These are phyloP conservation scores for Aspergillus melleus DNA, from an alignment of 2,329 filamentous ascomycete species.

Conservation along the genomic window DNA sequence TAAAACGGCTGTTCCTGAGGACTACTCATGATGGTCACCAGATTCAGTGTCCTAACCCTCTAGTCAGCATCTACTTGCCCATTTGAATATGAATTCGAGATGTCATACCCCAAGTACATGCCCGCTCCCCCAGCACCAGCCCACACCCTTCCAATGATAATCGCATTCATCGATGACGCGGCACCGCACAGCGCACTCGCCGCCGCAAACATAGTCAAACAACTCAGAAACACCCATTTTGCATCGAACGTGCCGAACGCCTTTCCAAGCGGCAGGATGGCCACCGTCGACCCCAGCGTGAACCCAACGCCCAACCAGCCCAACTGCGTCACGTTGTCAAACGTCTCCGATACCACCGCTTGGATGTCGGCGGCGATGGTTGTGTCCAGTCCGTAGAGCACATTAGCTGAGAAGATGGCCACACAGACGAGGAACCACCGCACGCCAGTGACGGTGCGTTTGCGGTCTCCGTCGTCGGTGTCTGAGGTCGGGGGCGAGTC, in stretches of 20 bases:
- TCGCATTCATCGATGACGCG: slow-evolving; percentile 45
- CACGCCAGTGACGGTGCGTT: slow-evolving; percentile 5
- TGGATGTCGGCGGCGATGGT: slow-evolving; percentile 54
- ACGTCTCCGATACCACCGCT: slow-evolving; percentile 40
- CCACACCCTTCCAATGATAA: slow-evolving; percentile 47
- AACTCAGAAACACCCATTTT: slow-evolving; percentile 44
- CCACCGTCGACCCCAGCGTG: slow-evolving; percentile 42
- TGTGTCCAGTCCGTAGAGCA: slow-evolving; percentile 41
- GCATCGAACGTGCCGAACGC: slow-evolving; percentile 46
- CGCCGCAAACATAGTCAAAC: slow-evolving; percentile 30
- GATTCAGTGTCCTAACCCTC: background rate
- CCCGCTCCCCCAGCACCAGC: slow-evolving; percentile 35
- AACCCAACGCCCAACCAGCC: slow-evolving; percentile 47
- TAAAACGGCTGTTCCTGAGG: slow-evolving; percentile 25
- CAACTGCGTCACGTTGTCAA: slow-evolving; percentile 40
- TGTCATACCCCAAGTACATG: slow-evolving; percentile 29
- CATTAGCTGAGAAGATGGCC: slow-evolving; percentile 39
- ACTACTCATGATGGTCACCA: slow-evolving; percentile 15
- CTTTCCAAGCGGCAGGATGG: slow-evolving; percentile 40
- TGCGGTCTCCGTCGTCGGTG: background rate
- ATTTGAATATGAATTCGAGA: too few species aligned
- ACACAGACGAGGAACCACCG: slow-evolving; percentile 21
- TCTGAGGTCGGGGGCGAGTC: background rate
- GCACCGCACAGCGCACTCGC: slow-evolving; percentile 45
- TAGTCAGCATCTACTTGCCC: background rate